Conservation (phyloP, 371 early-diverging fungal genomes). For the Actinomucor elegans region DNA sequence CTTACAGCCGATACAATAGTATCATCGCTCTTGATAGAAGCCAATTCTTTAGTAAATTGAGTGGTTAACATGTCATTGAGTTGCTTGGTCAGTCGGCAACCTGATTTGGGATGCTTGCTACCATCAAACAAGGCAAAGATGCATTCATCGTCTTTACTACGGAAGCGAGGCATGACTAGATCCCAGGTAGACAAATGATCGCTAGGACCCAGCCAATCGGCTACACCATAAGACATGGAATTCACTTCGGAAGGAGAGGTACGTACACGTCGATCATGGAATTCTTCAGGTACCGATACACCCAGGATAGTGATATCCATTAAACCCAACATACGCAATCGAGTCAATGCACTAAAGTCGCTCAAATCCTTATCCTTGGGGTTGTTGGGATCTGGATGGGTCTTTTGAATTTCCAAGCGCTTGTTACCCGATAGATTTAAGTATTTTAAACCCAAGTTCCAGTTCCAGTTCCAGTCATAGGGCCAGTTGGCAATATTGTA, state of each 20-base stretch:
- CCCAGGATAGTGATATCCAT: slow-evolving; percentile 85
- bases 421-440: slow-evolving; percentile 93
- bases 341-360: slow-evolving; percentile 75
- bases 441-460: slow-evolving; percentile 86
- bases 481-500: slow-evolving; percentile 95
- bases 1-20: slow-evolving; percentile 62
- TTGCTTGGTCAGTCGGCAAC: slow-evolving; percentile 64
- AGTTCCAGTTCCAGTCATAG: slow-evolving; percentile 96
- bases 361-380: slow-evolving; percentile 58
- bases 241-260: slow-evolving; percentile 83
- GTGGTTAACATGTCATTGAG: slow-evolving; percentile 69
- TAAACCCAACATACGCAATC: slow-evolving; percentile 77
- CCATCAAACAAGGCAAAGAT: slow-evolving; percentile 90
- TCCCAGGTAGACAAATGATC: slow-evolving; percentile 76
- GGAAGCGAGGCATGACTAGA: slow-evolving; percentile 76
- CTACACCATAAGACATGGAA: slow-evolving; percentile 83
- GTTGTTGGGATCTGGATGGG: slow-evolving; percentile 30
- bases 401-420: slow-evolving; percentile 80
- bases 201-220: slow-evolving; percentile 74
- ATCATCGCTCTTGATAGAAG: slow-evolving; percentile 53
- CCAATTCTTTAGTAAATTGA: slow-evolving; percentile 73
- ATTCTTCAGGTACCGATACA: slow-evolving; percentile 82
- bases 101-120: slow-evolving; percentile 49
- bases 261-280: slow-evolving; percentile 77
- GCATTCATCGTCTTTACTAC: slow-evolving; percentile 79